These are phyloP conservation scores for Lachnellula cervina DNA, from an alignment of 2,329 filamentous ascomycete genomes.

Conservation along the genomic window DNA sequence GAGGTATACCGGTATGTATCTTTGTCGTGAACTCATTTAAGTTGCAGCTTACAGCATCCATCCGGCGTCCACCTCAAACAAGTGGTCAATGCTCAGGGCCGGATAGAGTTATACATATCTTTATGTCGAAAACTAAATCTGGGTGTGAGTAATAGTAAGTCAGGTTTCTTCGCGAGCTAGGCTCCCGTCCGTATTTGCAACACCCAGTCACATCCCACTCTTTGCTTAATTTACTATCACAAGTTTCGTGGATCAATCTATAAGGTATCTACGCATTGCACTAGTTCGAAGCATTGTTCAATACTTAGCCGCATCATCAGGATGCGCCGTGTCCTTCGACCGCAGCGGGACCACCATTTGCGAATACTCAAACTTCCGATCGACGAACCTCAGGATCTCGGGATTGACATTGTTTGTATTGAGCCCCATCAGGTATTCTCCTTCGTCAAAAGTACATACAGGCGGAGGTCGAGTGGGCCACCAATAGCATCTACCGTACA, in stretches of 20 bases:
- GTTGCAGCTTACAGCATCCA: too few relatives aligned
- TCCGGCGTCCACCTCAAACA: too few relatives aligned
- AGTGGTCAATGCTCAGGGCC: too few relatives aligned
- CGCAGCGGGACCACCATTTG: constrained; percentile 3
- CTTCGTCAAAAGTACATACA: constrained; percentile 10
- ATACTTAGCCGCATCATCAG: constrained; percentile 14
- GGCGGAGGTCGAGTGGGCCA: constrained; percentile 12
- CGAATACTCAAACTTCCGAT: constrained; percentile 14
- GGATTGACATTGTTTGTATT: constrained; percentile 13
- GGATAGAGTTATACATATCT: too few relatives aligned
- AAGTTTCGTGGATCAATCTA: constrained; percentile 9
- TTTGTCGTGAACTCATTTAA: background rate
- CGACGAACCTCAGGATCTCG: constrained; percentile 13
- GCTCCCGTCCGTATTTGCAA: too few relatives aligned
- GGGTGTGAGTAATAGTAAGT: too few relatives aligned
- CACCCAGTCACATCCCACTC: too few relatives aligned
- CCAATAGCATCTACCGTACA: constrained; percentile 15
- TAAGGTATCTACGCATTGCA: constrained; percentile 12
- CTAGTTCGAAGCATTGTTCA: constrained; percentile 8
- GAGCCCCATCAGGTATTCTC: constrained; percentile 14
- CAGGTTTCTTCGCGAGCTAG: too few relatives aligned
- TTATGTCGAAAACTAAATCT: too few relatives aligned
- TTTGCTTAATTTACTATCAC: background rate
- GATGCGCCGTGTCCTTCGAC: constrained; percentile 15
- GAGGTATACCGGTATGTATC: too few relatives aligned